phyloP scores from a whole-genome alignment of 2,329 filamentous ascomycete genomes.

The Fusarium temperatum region DNA sequence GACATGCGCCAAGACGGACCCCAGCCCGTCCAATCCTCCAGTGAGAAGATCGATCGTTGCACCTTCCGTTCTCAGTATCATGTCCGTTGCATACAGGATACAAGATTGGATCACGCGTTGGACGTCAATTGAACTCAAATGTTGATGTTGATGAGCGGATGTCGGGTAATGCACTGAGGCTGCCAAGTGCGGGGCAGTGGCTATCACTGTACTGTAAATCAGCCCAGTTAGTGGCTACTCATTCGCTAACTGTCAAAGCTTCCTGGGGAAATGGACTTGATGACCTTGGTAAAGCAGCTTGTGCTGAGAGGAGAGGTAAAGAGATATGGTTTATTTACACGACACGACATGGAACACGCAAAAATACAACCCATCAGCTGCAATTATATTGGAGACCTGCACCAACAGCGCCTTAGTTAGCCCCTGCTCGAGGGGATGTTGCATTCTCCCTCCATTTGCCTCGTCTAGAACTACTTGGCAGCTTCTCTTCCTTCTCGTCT shows the following conservation, averaged over 20 bases:
- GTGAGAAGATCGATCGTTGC: slow-evolving; percentile 24
- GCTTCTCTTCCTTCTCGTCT: slow-evolving; percentile 7
- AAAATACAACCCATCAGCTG: neutral
- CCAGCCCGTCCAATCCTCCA: neutral
- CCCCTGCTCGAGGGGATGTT: neutral
- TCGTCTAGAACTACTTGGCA: slow-evolving; percentile 19
- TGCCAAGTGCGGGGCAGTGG: slow-evolving; percentile 31
- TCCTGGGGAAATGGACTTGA: neutral
- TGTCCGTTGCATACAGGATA: neutral
- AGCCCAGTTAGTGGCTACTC: neutral
- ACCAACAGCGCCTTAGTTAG: neutral
- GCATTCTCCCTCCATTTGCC: neutral
- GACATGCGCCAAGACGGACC: slow-evolving; percentile 28
- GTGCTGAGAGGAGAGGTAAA: no score
- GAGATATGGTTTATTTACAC: neutral
- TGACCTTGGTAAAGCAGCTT: neutral
- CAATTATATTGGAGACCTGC: neutral
- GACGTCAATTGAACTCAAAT: neutral
- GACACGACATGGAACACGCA: neutral
- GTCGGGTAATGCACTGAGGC: slow-evolving; percentile 22
- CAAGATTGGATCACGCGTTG: slow-evolving; percentile 27
- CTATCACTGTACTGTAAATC: neutral
- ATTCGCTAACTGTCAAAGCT: neutral
- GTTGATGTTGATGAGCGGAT: neutral
- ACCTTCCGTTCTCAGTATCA: slow-evolving; percentile 38